Conservation (phyloP, 441 rosid species). For the Adansonia madagascariensis region DNA sequence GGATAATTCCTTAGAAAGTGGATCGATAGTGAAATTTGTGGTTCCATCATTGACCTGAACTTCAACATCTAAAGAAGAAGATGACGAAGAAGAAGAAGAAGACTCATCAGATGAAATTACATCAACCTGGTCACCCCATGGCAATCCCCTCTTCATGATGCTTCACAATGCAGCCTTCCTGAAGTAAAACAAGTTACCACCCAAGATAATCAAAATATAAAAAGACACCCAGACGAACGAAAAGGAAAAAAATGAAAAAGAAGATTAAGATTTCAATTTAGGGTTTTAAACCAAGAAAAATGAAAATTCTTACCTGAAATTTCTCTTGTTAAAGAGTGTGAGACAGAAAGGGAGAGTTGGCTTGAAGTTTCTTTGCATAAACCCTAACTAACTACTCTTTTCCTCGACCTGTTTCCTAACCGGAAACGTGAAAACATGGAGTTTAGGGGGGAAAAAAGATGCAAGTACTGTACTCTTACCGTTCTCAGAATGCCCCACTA, state of each 20-base stretch:
- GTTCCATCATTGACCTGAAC: constrained; percentile 36
- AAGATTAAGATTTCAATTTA: background rate
- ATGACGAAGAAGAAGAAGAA: constrained; percentile 30
- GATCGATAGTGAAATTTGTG: constrained; percentile 23
- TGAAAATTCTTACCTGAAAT: background rate
- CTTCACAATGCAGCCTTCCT: background rate
- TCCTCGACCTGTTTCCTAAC: background rate
- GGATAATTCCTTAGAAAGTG: background rate
- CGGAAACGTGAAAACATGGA: background rate
- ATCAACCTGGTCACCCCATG: constrained; percentile 57
- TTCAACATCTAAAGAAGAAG: constrained; percentile 47
- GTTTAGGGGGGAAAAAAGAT: background rate
- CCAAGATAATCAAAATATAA: background rate
- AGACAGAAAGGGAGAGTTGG: background rate
- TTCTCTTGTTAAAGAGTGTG: background rate
- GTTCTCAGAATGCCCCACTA: too few species aligned
- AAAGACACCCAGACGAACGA: background rate
- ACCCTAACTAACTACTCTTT: background rate
- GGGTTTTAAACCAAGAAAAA: background rate
- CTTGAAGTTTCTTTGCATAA: background rate
- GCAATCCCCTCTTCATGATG: constrained; percentile 52
- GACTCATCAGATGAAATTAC: constrained; percentile 61
- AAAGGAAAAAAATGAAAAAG: constrained; percentile 8
- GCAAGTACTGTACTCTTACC: too few species aligned
- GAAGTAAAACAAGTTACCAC: background rate